Conservation (phyloP, 768 basidiomycete species). For the Agaricus subrufescens region DNA sequence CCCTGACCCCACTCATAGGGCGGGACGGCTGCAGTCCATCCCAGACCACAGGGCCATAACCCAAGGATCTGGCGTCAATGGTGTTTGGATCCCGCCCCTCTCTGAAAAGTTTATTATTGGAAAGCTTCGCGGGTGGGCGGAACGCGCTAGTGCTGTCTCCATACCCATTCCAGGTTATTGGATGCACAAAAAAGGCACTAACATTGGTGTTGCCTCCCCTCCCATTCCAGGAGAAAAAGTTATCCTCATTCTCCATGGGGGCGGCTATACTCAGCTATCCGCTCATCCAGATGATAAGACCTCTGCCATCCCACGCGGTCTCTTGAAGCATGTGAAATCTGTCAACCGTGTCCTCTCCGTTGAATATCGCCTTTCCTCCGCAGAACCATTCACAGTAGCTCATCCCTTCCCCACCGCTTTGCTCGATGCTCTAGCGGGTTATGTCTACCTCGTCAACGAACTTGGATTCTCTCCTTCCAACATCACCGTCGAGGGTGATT, state of each 20-base stretch:
- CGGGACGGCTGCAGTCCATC: conserved; percentile 24
- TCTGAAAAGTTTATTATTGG: conserved; percentile 36
- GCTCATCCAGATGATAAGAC: conserved; percentile 53
- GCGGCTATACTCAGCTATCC: conserved; percentile 48
- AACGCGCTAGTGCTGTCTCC: conserved; percentile 32
- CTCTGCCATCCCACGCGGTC: conserved; percentile 37
- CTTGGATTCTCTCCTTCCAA: conserved; percentile 54
- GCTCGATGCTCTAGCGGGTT: conserved; percentile 70
- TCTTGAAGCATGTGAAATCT: conserved; percentile 39
- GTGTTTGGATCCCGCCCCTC: conserved; percentile 43
- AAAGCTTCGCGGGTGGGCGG: conserved; percentile 36
- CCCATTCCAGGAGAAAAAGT: conserved; percentile 51
- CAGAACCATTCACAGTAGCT: conserved; percentile 31
- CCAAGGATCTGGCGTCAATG: conserved; percentile 35
- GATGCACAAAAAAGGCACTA: conserved; percentile 38
- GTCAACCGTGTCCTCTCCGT: conserved; percentile 52
- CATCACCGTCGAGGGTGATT: conserved; percentile 70
- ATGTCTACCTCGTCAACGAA: conserved; percentile 58
- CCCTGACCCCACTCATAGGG: conserved; percentile 18
- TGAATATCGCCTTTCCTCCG: conserved; percentile 67
- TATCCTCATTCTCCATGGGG: conserved; percentile 61
- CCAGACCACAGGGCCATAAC: conserved; percentile 39
- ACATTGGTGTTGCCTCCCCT: conserved; percentile 28
- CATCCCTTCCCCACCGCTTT: conserved; percentile 74
- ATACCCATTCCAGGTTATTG: conserved; percentile 54